Base-by-base conservation (phyloP, 2,329 filamentous ascomycete genomes). In the Monosporascus sp. region DNA sequence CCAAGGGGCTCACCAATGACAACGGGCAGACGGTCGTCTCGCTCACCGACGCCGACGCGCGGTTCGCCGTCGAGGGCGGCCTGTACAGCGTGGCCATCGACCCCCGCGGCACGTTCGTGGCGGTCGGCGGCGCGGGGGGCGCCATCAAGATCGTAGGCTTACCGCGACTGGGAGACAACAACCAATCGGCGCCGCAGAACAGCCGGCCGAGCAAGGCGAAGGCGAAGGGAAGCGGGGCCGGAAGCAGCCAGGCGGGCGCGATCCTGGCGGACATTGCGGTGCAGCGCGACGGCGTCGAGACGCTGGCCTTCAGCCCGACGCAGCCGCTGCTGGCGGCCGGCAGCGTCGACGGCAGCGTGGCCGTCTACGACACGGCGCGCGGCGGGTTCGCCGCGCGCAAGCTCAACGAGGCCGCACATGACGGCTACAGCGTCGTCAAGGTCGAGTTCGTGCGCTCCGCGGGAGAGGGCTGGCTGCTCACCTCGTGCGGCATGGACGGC, bases 61-160 rank as follows among this genome's bases (percentile, higher is more conserved):
- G 94, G 47, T 99, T 99, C 74, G 85, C 83, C 34, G 88, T 97
- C 48, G 89, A 96, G 54, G 94, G 93, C 24, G 94, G 94, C 1
- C 77, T 99, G 1, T 97, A 91, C 79, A 90, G 88, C 39, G 82
- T 97, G 37, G 90, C 89, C 18, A 77, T 97, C 58, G 87, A 93
- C 6, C 91, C 92, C 0, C 84, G 83, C 17, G 88, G 90, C 39
- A 77, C 86, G 0, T 87, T 96, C 57, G 84, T 91, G 1, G 93
- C 90, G 0, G 89, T 90, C 1, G 94, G 94, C 52, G 94, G 94
- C 55, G 92, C 90, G 1, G 89, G 86, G 53, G 94, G 94, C 27
- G 81, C 89, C 55, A 88, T 97, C 69, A 89, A 88, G 63, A 82
- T 97, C 56, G 81, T 97, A 44, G 88, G 90, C 3, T 79, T 99